Conservation (phyloP, 495 filamentous ascomycete genomes). For the Xylaria cubensis region DNA sequence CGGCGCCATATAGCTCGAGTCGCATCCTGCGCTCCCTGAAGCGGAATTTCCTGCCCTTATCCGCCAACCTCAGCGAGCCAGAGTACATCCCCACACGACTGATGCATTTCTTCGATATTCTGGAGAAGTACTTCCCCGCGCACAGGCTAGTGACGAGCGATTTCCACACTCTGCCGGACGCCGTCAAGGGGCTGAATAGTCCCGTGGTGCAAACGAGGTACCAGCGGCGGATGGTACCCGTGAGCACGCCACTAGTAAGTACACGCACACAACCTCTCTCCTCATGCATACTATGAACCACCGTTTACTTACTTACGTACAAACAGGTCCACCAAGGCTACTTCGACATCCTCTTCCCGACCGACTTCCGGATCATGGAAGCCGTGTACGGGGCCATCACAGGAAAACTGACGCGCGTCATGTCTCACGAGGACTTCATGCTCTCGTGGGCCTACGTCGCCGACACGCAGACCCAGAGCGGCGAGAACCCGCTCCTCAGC, state of each 20-base stretch:
- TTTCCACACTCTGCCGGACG: conserved; percentile 84
- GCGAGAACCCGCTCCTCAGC: conserved; percentile 89
- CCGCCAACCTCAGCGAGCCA: conserved; percentile 73
- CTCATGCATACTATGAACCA: not conserved
- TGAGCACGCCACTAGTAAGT: conserved; percentile 87
- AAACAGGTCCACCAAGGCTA: conserved; percentile 94
- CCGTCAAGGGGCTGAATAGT: conserved; percentile 81
- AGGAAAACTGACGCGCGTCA: conserved; percentile 83
- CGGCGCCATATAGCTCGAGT: conserved; percentile 58
- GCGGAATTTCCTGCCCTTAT: conserved; percentile 68
- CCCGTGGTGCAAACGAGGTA: conserved; percentile 97
- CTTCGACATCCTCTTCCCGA: conserved; percentile 98
- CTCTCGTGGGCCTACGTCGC: conserved; percentile 85
- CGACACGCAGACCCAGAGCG: conserved; percentile 84
- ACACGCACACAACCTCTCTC: not conserved
- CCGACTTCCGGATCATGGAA: conserved; percentile 87
- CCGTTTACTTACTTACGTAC: not conserved
- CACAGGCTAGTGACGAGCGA: conserved; percentile 90
- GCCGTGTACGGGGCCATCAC: conserved; percentile 90
- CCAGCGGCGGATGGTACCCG: conserved; percentile 82
- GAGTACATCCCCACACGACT: conserved; percentile 94
- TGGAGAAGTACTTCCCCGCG: conserved; percentile 83
- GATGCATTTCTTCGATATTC: conserved; percentile 95
- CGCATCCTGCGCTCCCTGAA: conserved; percentile 65
- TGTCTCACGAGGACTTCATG: conserved; percentile 91